phyloP scores from a whole-genome alignment of 164 flowering plant genomes.

The Buxus sempervirens region DNA sequence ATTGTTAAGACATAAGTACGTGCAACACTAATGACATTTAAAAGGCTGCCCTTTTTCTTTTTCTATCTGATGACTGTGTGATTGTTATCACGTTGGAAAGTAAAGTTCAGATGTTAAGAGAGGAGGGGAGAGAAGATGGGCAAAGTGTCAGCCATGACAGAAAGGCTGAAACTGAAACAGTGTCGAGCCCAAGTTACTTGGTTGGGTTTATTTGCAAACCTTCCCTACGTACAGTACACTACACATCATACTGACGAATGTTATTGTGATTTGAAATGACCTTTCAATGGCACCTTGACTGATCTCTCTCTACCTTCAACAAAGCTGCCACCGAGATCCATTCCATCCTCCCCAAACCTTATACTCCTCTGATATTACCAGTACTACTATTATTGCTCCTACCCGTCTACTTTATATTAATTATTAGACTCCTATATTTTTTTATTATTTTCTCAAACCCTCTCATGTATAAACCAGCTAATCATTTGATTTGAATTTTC shows the following conservation, averaged over 20 bases:
- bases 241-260: constrained; percentile 20
- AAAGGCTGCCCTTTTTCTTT: neutral
- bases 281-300: constrained; percentile 18
- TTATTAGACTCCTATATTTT: neutral
- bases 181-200: constrained; percentile 21
- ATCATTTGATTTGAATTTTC: constrained; percentile 52
- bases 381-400: neutral
- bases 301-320: constrained; percentile 13
- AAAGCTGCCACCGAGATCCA: constrained; percentile 46
- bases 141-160: constrained; percentile 24
- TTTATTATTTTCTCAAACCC: constrained; percentile 17
- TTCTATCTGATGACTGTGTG: neutral
- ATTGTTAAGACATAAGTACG: neutral
- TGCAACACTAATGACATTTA: neutral
- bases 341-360: constrained; percentile 17
- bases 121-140: constrained; percentile 22
- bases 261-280: constrained; percentile 23
- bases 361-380: neutral
- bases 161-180: neutral
- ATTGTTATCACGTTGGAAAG: constrained; percentile 9
- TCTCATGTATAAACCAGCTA: constrained; percentile 19
- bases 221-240: constrained; percentile 16
- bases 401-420: neutral
- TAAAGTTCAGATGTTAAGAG: neutral
- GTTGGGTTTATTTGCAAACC: constrained; percentile 19